phyloP scores from a whole-genome alignment of 306 rosid species.

The Castanea crenata region DNA sequence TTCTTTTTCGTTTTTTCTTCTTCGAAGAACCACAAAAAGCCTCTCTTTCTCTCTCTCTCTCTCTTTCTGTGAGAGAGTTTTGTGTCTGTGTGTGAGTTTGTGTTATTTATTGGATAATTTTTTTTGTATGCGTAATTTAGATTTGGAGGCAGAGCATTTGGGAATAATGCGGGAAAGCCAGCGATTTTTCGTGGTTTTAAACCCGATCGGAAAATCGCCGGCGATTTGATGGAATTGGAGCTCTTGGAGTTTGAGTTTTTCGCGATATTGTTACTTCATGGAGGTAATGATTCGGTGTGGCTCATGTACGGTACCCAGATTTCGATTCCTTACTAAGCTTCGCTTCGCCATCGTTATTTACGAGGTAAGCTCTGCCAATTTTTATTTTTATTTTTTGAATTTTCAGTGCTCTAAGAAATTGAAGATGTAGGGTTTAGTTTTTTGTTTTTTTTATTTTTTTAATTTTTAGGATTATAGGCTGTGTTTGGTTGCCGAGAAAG shows the following conservation, averaged over 20 bases:
- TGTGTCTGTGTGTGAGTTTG: no score
- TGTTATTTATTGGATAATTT: no score
- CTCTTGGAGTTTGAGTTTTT: constrained; percentile 27
- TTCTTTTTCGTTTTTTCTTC: no score
- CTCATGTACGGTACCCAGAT: constrained; percentile 45
- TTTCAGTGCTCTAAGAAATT: constrained; percentile 1
- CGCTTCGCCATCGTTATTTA: constrained; percentile 44
- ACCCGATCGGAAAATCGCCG: constrained; percentile 57
- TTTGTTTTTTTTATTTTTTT: background rate
- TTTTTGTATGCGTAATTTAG: background rate
- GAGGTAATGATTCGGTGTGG: constrained; percentile 57
- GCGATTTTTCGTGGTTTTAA: constrained; percentile 39
- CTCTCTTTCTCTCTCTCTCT: no score
- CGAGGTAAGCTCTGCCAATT: constrained; percentile 53
- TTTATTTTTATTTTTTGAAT: background rate
- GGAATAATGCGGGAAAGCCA: constrained; percentile 59
- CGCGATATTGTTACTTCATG: constrained; percentile 35
- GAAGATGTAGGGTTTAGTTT: constrained; percentile 30
- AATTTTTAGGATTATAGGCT: background rate
- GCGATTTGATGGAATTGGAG: constrained; percentile 73
- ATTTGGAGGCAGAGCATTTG: background rate
- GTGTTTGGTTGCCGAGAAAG: constrained; percentile 25
- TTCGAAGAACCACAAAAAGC: no score
- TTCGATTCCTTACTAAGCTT: constrained; percentile 50
- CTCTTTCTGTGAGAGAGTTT: no score